Base-by-base conservation (phyloP, 2,329 filamentous ascomycete genomes). In the Clarireedia hainanense region DNA sequence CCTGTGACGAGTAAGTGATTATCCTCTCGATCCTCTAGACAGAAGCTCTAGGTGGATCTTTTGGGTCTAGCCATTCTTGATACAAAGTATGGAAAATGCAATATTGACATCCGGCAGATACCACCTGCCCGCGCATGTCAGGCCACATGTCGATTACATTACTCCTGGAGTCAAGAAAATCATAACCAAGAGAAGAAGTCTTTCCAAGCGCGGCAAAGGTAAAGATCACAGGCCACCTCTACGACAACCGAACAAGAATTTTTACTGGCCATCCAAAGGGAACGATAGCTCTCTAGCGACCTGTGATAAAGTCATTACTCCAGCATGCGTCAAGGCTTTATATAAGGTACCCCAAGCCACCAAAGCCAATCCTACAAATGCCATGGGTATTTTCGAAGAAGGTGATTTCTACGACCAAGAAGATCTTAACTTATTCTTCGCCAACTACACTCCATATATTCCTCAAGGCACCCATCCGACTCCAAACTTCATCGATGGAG, bases 281-380 rank as follows among this genome's bases (percentile, higher is more conserved):
- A 43, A 48, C 15, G 37, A 56, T 17, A 55, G 39, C 14, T 39
- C 58, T 48, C 37, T 57, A 48, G 40, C 60, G 23, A 57, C 69
- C 47, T 85, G 82, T 64, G 75, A 78, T 59, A 66, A 69, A 23
- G 73, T 77, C 59, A 81, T 84, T 60, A 83, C 79, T 0, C 79
- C 80, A 0, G 73, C 74, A 46, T 85, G 81, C 61, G 71, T 81
- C 56, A 74, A 73, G 52, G 76, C 76, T 9, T 68, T 82, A n/a
- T 81, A 81, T 61, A 60, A 69, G 1, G 75, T 77, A 52, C 72
- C 77, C 14, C 60, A 70, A 9, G 73, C 72, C 6, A 65, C 67
- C 3, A 67, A 68, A 36, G 59, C 58, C 9, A 47, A 57, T 34
- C 51, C 56, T 6, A 73, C 72, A 62, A 82, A 81, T 64, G 73